Conservation (phyloP, 73 alveolate species). For the Paramecium biaurelia region DNA sequence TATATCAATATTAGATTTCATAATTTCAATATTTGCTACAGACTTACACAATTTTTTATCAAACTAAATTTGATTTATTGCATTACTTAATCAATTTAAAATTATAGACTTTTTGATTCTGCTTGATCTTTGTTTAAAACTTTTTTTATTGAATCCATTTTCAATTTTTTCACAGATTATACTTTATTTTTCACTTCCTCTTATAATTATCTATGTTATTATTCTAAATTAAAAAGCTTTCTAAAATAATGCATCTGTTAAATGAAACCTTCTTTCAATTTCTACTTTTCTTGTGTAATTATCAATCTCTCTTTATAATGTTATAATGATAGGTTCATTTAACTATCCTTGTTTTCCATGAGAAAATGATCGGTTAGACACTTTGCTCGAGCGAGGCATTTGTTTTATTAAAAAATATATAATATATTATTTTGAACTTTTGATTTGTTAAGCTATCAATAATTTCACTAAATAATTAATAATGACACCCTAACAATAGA, state of each 20-base stretch:
- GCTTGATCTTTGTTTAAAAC: background rate
- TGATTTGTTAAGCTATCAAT: background rate
- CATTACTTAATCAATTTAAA: background rate
- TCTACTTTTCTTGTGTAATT: conserved; percentile 55
- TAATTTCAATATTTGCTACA: conserved; percentile 12
- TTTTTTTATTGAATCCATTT: background rate
- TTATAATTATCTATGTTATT: background rate
- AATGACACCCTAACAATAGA: too few species aligned
- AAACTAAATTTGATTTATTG: background rate
- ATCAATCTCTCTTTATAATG: conserved; percentile 56
- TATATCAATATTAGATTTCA: conserved; percentile 12
- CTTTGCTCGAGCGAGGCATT: conserved; percentile 28
- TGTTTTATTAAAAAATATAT: background rate
- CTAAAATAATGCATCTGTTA: background rate
- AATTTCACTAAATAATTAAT: background rate
- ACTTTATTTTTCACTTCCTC: background rate
- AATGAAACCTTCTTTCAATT: conserved; percentile 56
- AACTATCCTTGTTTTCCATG: background rate
- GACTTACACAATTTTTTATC: conserved; percentile 17
- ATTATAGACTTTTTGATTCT: background rate
- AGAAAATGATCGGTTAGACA: conserved; percentile 15
- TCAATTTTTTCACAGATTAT: background rate
- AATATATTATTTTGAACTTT: background rate
- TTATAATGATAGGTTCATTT: conserved; percentile 51
- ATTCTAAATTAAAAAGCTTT: background rate